Conservation (phyloP, 2,329 filamentous ascomycete species). For the Drechslerella stenobrocha region DNA sequence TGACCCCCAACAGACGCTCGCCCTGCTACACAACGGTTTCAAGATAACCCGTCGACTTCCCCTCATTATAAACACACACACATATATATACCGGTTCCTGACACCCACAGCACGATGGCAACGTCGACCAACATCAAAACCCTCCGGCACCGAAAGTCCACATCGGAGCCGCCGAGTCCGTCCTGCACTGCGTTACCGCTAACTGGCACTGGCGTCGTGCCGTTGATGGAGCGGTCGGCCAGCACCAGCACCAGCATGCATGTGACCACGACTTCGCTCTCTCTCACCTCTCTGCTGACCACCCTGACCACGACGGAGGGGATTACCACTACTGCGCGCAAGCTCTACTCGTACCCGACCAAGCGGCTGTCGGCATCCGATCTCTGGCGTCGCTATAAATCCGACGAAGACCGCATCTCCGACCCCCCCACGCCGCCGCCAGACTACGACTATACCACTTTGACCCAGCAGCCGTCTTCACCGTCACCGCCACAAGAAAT, state of each 20-base stretch:
- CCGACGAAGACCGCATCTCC: constrained; percentile 25
- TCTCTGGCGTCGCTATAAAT: constrained; percentile 24
- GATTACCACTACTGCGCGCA: constrained; percentile 40
- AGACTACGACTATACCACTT: constrained; percentile 32
- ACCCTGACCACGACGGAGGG: constrained; percentile 41
- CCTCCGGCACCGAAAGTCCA: constrained; percentile 7
- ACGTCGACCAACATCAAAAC: neutral
- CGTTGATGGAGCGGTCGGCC: constrained; percentile 27
- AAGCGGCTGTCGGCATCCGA: constrained; percentile 39
- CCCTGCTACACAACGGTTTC: constrained; percentile 6
- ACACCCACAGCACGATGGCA: neutral
- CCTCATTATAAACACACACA: neutral
- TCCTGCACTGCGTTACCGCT: neutral
- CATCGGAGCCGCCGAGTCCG: neutral
- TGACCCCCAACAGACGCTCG: neutral
- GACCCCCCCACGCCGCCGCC: constrained; percentile 35
- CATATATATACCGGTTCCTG: neutral
- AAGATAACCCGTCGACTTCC: neutral
- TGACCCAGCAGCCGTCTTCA: constrained; percentile 9
- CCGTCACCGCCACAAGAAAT: neutral
- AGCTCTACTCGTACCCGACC: constrained; percentile 43
- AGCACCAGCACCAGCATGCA: constrained; percentile 13
- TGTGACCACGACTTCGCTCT: constrained; percentile 16
- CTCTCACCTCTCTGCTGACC: constrained; percentile 36
- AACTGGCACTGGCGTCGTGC: neutral